Evolutionary conservation across 306 rosid genomes (phyloP).

Genomic region (Quercus bicolor): DNA sequence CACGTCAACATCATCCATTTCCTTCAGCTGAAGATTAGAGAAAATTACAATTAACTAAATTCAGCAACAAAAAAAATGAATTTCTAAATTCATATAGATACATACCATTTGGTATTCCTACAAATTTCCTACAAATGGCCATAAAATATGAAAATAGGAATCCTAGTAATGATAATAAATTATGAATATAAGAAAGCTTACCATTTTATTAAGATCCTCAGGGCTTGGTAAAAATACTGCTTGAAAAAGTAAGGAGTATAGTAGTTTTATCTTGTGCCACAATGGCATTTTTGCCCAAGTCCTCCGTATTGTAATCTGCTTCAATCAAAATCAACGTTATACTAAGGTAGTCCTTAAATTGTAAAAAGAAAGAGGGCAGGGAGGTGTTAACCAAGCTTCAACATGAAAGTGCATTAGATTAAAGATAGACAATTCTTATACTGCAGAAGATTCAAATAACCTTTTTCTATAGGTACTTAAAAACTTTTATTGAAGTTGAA

Average conservation of each 20-base stretch:
- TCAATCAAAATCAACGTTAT: slow-evolving; percentile 25
- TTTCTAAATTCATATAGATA: not conserved
- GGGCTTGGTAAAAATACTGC: slow-evolving; percentile 80
- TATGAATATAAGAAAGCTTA: slow-evolving; percentile 26
- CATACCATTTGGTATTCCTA: not conserved
- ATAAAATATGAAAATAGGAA: not conserved
- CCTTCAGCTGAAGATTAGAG: slow-evolving; percentile 66
- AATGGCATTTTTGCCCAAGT: slow-evolving; percentile 94
- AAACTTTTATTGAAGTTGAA: too few species aligned
- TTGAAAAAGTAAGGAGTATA: slow-evolving; percentile 65
- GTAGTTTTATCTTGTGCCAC: slow-evolving; percentile 80
- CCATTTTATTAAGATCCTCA: slow-evolving; percentile 79
- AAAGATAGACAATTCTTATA: not conserved
- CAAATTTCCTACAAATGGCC: not conserved
- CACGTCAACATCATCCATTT: slow-evolving; percentile 88
- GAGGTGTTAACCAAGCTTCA: not conserved
- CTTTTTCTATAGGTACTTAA: too few species aligned
- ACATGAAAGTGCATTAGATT: not conserved
- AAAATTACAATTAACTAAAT: slow-evolving; percentile 17
- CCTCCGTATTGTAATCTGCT: slow-evolving; percentile 80
- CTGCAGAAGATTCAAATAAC: not conserved
- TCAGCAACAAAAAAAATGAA: not conserved
- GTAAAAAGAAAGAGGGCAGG: not conserved
- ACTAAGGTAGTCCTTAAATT: slow-evolving; percentile 2
- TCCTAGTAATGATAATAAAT: slow-evolving; percentile 3